Conservation (phyloP, 2,329 filamentous ascomycete genomes). For the Sporothrix dimorphospora region DNA sequence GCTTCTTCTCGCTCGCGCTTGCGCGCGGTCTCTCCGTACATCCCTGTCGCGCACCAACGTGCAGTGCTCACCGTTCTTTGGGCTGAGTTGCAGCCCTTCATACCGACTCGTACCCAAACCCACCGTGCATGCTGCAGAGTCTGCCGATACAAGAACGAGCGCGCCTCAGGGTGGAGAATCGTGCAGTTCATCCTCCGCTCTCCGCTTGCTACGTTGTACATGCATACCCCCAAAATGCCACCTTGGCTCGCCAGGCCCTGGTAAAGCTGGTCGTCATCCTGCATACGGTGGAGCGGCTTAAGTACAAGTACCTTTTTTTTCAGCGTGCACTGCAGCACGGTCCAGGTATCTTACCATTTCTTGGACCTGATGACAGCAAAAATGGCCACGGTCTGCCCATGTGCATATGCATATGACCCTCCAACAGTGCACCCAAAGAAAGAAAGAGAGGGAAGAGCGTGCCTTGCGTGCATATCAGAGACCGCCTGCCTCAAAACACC, state of each 20-base stretch:
- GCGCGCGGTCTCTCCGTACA: background rate
- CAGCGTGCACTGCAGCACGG: background rate
- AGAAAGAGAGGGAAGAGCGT: background rate
- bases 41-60: background rate
- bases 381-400: background rate
- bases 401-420: slow-evolving; percentile 21
- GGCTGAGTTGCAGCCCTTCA: slow-evolving; percentile 30
- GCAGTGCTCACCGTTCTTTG: slow-evolving; percentile 27
- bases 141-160: background rate
- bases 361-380: slow-evolving; percentile 18
- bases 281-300: slow-evolving; percentile 6
- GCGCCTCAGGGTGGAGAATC: slow-evolving; percentile 6
- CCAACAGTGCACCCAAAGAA: slow-evolving; percentile 13
- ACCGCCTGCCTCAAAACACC: slow-evolving; percentile 27
- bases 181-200: slow-evolving; percentile 7
- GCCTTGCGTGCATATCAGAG: background rate
- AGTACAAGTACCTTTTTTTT: background rate
- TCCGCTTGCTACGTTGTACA: slow-evolving; percentile 17
- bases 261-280: slow-evolving; percentile 27
- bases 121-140: slow-evolving; percentile 11
- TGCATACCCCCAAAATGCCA: slow-evolving; percentile 24
- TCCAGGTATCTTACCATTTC: background rate
- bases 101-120: slow-evolving; percentile 17
- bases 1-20: background rate
- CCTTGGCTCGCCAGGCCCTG: slow-evolving; percentile 16